Evolutionary conservation across 495 filamentous ascomycete genomes (phyloP), one percentile per base, ranked within the genome.

Genomic region (Cryomyces minteri): DNA sequence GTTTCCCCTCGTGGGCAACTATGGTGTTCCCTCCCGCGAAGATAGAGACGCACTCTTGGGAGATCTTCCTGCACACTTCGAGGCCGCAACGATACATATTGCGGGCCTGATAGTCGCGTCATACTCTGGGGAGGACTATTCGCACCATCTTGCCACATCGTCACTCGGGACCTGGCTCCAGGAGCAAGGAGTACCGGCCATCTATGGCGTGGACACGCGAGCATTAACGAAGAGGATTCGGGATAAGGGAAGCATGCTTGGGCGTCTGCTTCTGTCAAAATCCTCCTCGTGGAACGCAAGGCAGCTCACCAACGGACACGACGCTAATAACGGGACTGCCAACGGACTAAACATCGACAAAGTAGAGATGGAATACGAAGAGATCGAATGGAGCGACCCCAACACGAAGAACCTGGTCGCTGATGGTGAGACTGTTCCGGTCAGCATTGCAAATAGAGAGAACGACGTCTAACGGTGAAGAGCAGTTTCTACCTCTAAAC

Each of bases 151-250:
- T 32, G 90, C 90, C 7, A 65, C 71, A 39, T 94, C 87, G 11
- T 95, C 88, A 3, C 65, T 98, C 11, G 88, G 87, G 31, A 73
- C 78, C 65, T 98, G 90, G 90, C 74, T 96, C 48, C 92, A 92
- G 68, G 86, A 94, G 62, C 80, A 95, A 59, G 82, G 80, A 39
- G 75, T 98, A 43, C 90, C 90, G n/a, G 90, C 90, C 47, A 88
- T 98, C 63, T 85, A 90, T 60, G 90, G 86, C 38, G 80, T 98
- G 42, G 90, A 98, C 66, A 98, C 90, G 31, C 72, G 90, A 62
- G 82, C 85, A 12, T 65, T 98, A 60, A 95, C 90, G 4, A 94
- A 95, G 70, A 77, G 79, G 47, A 94, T 98, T 50, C 75, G 90
- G 53, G 71, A 93, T 53, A 75, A 94, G 61, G 90, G 90, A 55